phyloP scores from a whole-genome alignment of 441 rosid genomes.

The Gossypium schwendimanii region DNA sequence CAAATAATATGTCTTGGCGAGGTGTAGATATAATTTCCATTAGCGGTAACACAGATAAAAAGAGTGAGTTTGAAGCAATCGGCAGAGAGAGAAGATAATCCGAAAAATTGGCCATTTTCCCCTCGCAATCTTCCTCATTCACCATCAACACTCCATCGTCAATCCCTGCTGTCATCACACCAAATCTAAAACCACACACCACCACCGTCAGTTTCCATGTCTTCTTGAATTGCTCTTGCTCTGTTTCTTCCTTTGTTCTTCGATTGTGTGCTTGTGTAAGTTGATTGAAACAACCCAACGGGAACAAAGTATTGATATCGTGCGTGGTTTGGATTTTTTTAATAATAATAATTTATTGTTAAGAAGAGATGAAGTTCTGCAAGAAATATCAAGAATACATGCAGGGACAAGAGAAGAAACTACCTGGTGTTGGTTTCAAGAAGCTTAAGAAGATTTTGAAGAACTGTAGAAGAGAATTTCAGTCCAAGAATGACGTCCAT shows the following conservation, averaged over 20 bases:
- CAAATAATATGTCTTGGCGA: no score
- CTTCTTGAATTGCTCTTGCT: neutral
- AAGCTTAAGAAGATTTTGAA: conserved; percentile 68
- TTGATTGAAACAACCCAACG: neutral
- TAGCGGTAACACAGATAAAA: neutral
- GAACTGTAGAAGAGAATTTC: conserved; percentile 42
- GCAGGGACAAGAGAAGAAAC: conserved; percentile 53
- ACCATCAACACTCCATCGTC: neutral
- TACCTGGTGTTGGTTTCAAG: conserved; percentile 74
- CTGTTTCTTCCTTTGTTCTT: neutral
- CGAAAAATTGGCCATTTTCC: neutral
- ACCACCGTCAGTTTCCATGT: neutral
- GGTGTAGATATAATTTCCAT: no score
- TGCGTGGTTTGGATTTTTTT: neutral
- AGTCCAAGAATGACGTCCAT: conserved; percentile 18
- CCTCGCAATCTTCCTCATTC: no score
- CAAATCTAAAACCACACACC: neutral
- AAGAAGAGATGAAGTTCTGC: conserved; percentile 71
- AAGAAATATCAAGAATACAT: conserved; percentile 78
- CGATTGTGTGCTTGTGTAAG: neutral
- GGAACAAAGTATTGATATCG: neutral
- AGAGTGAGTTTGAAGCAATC: neutral
- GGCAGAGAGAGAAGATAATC: neutral
- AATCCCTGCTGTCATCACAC: neutral
- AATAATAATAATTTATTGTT: neutral